phyloP scores from a whole-genome alignment of 768 basidiomycete genomes.

The Trametes maxima region DNA sequence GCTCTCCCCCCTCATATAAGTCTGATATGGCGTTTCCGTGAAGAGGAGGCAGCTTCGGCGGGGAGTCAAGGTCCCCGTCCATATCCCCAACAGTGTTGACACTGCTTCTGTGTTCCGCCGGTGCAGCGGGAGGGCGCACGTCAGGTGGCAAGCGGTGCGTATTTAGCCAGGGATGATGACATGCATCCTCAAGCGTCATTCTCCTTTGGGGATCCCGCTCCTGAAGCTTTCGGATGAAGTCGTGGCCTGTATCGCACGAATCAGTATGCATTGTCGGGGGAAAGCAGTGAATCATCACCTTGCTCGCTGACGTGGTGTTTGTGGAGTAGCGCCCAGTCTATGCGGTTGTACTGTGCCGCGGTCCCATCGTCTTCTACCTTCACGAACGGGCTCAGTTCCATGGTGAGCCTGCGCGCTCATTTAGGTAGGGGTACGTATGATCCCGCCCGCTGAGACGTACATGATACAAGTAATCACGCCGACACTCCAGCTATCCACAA shows the following conservation, averaged over 20 bases:
- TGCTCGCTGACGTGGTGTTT: constrained; percentile 40
- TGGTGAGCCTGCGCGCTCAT: constrained; percentile 61
- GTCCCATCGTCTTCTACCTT: constrained; percentile 63
- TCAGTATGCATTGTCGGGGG: constrained; percentile 3
- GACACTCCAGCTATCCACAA: constrained; percentile 95
- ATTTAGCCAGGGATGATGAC: constrained; percentile 76
- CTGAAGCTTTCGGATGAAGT: constrained; percentile 71
- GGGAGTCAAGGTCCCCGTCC: no score
- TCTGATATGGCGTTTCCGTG: no score
- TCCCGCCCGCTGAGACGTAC: constrained; percentile 45
- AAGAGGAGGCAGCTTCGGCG: no score
- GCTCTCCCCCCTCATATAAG: no score
- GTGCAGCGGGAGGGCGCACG: no score
- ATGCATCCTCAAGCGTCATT: constrained; percentile 71
- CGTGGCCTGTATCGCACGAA: constrained; percentile 43
- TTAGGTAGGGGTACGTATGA: neutral
- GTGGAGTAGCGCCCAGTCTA: constrained; percentile 62
- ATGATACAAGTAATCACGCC: constrained; percentile 94
- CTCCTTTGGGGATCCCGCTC: constrained; percentile 61
- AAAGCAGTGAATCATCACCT: constrained; percentile 42
- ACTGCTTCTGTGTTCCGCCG: no score
- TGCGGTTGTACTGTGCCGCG: constrained; percentile 55
- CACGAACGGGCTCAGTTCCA: constrained; percentile 69
- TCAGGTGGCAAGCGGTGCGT: neutral
- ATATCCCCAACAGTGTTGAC: no score